Base-by-base conservation (phyloP, 768 basidiomycete genomes). In the Hypsizygus marmoreus region DNA sequence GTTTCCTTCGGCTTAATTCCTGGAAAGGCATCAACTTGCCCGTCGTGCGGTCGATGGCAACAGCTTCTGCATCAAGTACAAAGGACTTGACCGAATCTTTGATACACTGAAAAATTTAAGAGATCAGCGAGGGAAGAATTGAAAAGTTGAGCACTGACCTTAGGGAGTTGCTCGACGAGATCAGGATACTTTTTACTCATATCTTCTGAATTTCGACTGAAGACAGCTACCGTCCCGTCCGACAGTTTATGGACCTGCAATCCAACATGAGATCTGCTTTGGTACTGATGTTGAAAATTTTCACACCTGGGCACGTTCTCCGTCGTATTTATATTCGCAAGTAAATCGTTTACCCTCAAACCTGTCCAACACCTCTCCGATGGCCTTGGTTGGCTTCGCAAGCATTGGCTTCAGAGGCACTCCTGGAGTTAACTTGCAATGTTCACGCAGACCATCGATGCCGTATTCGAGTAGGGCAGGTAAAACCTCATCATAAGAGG, bases 101-200 rank as follows among this genome's bases (percentile, higher is more conserved):
- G 70, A 97, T 83, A 55, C 89, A 92, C 95, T 97, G 58, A 16
- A 34, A 32, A 36, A 29, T n/a, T n/a, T n/a, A n/a, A 9, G 29
- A 8, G 19, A 32, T 62, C 22, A 49, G 22, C 16, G 20, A 17
- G 47, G 13, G 40, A 30, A 10, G 28, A 8, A 34, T 45, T 36
- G 6, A 40, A 25, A 22, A 20, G 6, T 8, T n/a, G 32, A 43
- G 10, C n/a, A 58, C 72, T 36, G 48, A 94, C 95, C 38, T 79
- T 80, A 4, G 95, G 92, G 14, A 97, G 74, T 61, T 97, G 94
- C 50, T 92, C 91, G 9, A 97, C 82, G n/a, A 99, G 75, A 72
- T 99, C 97, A 0, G 97, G 97, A 70, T 98, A 99, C 62, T 99
- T 99, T 65, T 92, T 92, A 63, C 88, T 94, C 97, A 98, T 99